Conservation (phyloP, 768 basidiomycete species). For the Ramaria sp. region DNA sequence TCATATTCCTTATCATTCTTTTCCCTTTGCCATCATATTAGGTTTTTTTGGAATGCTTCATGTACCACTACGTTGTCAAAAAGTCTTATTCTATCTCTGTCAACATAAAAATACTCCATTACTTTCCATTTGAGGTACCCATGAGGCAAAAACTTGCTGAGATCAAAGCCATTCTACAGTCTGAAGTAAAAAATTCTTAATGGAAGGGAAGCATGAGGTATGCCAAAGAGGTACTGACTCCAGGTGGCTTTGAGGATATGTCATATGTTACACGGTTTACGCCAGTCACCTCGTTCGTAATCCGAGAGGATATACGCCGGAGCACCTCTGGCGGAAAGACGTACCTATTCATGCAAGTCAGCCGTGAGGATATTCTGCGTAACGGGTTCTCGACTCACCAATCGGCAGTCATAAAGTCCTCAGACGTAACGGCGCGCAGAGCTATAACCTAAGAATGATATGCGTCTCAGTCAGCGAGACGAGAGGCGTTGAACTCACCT, state of each 20-base stretch:
- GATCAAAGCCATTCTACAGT: conserved; percentile 23
- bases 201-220: conserved; percentile 9
- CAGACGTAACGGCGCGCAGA: conserved; percentile 89
- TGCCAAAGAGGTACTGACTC: conserved; percentile 36
- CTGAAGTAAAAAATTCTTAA: conserved; percentile 11
- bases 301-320: conserved; percentile 85
- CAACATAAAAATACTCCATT: neutral
- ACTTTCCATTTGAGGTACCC: too few species aligned
- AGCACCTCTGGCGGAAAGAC: conserved; percentile 90
- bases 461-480: neutral
- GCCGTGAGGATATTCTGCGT: conserved; percentile 3
- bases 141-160: too few species aligned
- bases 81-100: neutral
- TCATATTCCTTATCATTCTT: neutral
- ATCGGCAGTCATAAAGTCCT: conserved; percentile 99
- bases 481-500: conserved; percentile 33
- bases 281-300: conserved; percentile 96
- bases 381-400: conserved; percentile 45
- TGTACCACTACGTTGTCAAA: neutral
- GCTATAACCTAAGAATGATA: conserved; percentile 61
- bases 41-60: neutral
- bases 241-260: conserved; percentile 95
- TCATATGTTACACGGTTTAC: conserved; percentile 95
- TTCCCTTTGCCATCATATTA: neutral
- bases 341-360: conserved; percentile 49